Base-by-base conservation (phyloP, 768 basidiomycete genomes). In the Daedaleopsis nitida region DNA sequence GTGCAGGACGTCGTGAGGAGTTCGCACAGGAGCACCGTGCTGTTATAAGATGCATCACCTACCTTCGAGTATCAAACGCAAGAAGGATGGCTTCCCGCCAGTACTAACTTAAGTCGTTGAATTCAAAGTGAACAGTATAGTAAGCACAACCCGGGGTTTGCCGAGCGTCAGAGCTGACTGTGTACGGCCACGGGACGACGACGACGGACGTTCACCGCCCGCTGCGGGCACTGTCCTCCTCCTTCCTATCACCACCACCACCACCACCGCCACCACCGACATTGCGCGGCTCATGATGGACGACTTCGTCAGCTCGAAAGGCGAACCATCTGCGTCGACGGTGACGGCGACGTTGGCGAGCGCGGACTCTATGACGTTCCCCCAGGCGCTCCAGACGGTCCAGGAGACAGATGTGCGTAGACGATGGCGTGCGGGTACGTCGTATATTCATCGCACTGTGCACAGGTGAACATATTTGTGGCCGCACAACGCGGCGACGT, bases 401-500 rank as follows among this genome's bases (percentile, higher is more conserved):
- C 72, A 74, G 55, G 71, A 76, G 27, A 69, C 76, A 45, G 82
- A 83, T 65, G 83, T 80, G 68, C 67, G 72, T 72, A 53, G 52
- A 56, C 38, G 32, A 37, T 64, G 61, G 39, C 59, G 53, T 32
- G n/a, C 32, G 16, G 51, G 51, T 50, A 16, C 37, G 49, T 37
- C 60, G 63, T 16, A 58, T 49, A 21, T 14, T 35, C 19, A 49
- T 45, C 21, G 55, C 42, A 27, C 52, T 37, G 13, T 39, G 7
- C 54, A 9, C 61, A 88, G 86, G 73, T 75, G 19, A 87, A 81
- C 59, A 88, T 97, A 34, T 93, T 96, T 68, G 79, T 90, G 12
- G 90, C 94, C 9, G 88, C 95, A 0, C 96, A 97, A 70, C 81
- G 92, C 54, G 96, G 96, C 11, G 94, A 96, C 68, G 79, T 94